Conservation (phyloP, 1,284 basidiomycete genomes). For the Ceratobasidium sp. region DNA sequence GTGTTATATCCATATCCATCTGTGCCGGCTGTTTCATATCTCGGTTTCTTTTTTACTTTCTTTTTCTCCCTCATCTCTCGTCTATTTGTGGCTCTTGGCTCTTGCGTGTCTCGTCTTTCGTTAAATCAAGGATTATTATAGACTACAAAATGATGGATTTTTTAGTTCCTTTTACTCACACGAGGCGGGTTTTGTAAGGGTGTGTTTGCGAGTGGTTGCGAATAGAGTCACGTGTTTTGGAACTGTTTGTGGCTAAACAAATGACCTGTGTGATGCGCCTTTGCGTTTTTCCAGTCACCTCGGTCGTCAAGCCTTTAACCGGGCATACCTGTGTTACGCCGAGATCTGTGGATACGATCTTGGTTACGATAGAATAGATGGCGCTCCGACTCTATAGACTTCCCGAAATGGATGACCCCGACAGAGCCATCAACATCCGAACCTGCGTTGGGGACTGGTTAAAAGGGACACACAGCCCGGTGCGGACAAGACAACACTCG, state of each 20-base stretch:
- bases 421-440: conserved; percentile 4
- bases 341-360: background rate
- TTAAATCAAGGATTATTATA: conserved; percentile 15
- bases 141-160: conserved; percentile 16
- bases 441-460: background rate
- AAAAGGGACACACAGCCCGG: background rate
- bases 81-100: conserved; percentile 2
- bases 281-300: background rate
- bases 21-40: conserved; percentile 7
- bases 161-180: background rate
- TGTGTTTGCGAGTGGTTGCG: background rate
- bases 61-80: background rate
- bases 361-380: background rate
- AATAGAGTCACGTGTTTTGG: background rate
- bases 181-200: background rate
- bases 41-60: background rate
- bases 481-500: too few species aligned
- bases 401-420: background rate
- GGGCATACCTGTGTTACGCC: background rate
- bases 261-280: too few species aligned
- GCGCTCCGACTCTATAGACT: background rate
- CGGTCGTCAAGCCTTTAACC: background rate
- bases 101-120: background rate
- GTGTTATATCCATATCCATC: background rate
- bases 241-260: background rate